Conservation (phyloP, 1,139 yeast species). For the Suhomyces terraborum region DNA sequence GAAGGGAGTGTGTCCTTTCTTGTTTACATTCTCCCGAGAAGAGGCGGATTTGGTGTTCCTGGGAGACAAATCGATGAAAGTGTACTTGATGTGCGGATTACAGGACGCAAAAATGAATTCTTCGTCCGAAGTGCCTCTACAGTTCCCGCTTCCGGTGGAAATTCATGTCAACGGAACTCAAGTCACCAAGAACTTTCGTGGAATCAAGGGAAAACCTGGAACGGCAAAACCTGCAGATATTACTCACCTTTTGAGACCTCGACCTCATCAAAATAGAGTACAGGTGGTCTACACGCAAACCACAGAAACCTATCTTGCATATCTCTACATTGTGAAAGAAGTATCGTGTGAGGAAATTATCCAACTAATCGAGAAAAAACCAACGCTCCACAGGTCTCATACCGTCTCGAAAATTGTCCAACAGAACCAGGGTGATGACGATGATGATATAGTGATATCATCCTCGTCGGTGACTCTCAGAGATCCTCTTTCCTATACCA, state of each 20-base stretch:
- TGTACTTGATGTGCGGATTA: constrained; percentile 53
- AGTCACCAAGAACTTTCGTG: constrained; percentile 54
- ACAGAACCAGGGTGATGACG: constrained; percentile 41
- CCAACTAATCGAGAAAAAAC: constrained; percentile 30
- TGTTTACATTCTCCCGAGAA: constrained; percentile 41
- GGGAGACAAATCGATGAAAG: constrained; percentile 28
- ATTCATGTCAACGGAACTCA: constrained; percentile 50
- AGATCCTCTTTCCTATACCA: constrained; percentile 66
- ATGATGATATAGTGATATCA: constrained; percentile 59
- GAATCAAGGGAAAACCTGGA: constrained; percentile 62
- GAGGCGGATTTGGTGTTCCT: constrained; percentile 35
- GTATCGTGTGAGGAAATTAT: constrained; percentile 40
- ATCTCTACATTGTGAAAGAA: constrained; percentile 56
- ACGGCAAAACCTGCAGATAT: constrained; percentile 70
- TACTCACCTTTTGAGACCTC: constrained; percentile 41
- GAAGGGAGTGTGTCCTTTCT: constrained; percentile 41
- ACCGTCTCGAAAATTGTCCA: constrained; percentile 43
- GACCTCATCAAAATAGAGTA: constrained; percentile 39
- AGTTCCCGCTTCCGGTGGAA: constrained; percentile 62
- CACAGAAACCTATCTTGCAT: constrained; percentile 45
- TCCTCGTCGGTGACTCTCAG: constrained; percentile 57
- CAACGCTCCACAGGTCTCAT: constrained; percentile 50
- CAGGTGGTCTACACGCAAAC: constrained; percentile 57
- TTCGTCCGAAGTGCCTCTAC: constrained; percentile 43
- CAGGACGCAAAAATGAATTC: constrained; percentile 27